Evolutionary conservation across 345 rosid species (phyloP).

Genomic region (sweet orange (Citrus sinensis)): DVS_A1.0 CM039161.1:18542501-18543000

Average conservation of each 20-base stretch:
- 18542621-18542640: no score
- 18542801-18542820: slow-evolving; percentile 57
- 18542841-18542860: slow-evolving; percentile 7
- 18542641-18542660: no score
- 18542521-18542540: no score
- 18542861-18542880: slow-evolving; percentile 18
- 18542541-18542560: no score
- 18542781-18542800: slow-evolving; percentile 76
- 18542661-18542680: no score
- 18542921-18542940: slow-evolving; percentile 91
- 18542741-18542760: slow-evolving; percentile 34
- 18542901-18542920: slow-evolving; percentile 48
- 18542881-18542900: slow-evolving; percentile 36
- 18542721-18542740: neutral
- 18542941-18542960: slow-evolving; percentile 89
- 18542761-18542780: slow-evolving; percentile 46
- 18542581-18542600: no score
- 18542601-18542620: no score
- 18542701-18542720: no score
- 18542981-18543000: slow-evolving; percentile 28
- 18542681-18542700: no score
- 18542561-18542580: no score
- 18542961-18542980: slow-evolving; percentile 59
- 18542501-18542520: no score
- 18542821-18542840: slow-evolving; percentile 11